phyloP scores from a whole-genome alignment of 495 filamentous ascomycete genomes.

The Annulohypoxylon moriforme region DNA sequence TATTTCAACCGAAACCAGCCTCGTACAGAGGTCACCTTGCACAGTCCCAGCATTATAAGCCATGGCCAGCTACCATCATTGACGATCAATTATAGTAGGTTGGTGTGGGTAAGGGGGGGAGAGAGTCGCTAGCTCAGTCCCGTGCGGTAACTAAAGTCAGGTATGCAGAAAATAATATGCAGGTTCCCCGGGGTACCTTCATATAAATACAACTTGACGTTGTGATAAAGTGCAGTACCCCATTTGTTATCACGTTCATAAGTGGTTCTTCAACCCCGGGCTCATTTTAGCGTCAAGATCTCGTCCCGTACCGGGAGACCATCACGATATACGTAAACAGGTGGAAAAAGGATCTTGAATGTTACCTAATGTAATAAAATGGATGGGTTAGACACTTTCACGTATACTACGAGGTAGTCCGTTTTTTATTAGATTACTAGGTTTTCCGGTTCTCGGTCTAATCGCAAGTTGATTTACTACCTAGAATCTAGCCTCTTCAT shows the following conservation, averaged over 20 bases:
- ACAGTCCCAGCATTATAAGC: background rate
- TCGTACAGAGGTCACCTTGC: background rate
- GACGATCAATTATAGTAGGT: background rate
- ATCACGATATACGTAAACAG: background rate
- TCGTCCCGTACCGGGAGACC: background rate
- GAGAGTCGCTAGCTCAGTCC: background rate
- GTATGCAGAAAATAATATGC: background rate
- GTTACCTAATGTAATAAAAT: background rate
- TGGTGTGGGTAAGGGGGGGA: background rate
- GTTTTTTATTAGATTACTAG: background rate
- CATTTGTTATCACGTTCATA: background rate
- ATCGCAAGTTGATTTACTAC: background rate
- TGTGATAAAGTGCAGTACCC: background rate
- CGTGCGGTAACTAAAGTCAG: background rate
- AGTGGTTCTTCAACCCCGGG: background rate
- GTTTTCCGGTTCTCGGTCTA: background rate
- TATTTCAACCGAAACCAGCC: background rate
- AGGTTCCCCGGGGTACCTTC: background rate
- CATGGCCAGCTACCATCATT: too few species aligned
- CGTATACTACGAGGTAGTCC: background rate
- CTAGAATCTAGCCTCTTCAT: background rate
- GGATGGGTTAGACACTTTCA: background rate
- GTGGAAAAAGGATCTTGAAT: background rate
- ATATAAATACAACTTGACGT: background rate
- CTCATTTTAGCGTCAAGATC: constrained; percentile 5